Evolutionary conservation across 1,284 basidiomycete genomes (phyloP).

Genomic region (Ustilago crameri): DNA sequence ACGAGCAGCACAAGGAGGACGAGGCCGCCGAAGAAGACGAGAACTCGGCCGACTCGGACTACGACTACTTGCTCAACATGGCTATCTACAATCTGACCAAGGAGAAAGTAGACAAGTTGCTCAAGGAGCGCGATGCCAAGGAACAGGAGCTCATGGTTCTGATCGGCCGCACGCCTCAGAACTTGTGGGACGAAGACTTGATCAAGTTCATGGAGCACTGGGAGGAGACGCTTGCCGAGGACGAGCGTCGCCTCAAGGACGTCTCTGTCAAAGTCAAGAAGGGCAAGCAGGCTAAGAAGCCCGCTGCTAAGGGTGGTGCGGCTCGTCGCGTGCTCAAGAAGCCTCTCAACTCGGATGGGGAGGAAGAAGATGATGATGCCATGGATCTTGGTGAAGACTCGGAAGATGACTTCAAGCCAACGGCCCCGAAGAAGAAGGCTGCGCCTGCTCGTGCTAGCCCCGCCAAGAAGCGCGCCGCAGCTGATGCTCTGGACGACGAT

Average conservation of each 20-base stretch:
- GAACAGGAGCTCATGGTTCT: slow-evolving; percentile 83
- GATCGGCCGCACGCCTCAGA: slow-evolving; percentile 81
- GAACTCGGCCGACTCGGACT: slow-evolving; percentile 77
- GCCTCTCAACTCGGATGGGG: slow-evolving; percentile 71
- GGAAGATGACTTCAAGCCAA: slow-evolving; percentile 55
- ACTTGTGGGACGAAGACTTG: slow-evolving; percentile 91
- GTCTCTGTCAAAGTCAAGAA: slow-evolving; percentile 70
- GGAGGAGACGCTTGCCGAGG: slow-evolving; percentile 74
- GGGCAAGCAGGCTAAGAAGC: slow-evolving; percentile 76
- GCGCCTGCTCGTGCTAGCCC: slow-evolving; percentile 28
- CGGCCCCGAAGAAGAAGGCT: slow-evolving; percentile 38
- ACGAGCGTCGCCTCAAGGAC: slow-evolving; percentile 75
- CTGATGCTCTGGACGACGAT: slow-evolving; percentile 43
- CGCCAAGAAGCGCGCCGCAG: slow-evolving; percentile 35
- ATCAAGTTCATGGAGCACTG: slow-evolving; percentile 85
- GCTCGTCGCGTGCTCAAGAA: slow-evolving; percentile 71
- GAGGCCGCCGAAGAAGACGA: slow-evolving; percentile 73
- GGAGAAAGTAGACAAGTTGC: slow-evolving; percentile 90
- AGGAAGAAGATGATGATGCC: slow-evolving; percentile 52
- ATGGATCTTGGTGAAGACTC: slow-evolving; percentile 46
- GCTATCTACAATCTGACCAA: slow-evolving; percentile 92
- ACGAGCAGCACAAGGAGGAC: slow-evolving; percentile 73
- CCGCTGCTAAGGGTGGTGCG: slow-evolving; percentile 71
- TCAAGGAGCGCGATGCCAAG: slow-evolving; percentile 82
- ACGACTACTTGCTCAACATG: slow-evolving; percentile 95